Conservation (phyloP, 805 yeast genomes). For the Lipomyces sp. region DNA sequence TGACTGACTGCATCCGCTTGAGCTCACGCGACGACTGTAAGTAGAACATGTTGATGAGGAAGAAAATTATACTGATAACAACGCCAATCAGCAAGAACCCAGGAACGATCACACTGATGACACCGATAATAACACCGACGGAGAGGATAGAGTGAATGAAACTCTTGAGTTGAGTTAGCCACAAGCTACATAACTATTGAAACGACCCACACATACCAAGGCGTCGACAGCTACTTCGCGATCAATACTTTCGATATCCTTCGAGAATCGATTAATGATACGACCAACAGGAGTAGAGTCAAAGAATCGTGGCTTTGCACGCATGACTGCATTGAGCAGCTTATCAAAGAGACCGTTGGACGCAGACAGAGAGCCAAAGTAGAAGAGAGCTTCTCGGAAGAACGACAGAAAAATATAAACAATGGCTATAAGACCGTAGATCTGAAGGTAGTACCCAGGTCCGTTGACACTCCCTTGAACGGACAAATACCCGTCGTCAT, state of each 20-base stretch:
- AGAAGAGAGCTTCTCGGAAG: conserved; percentile 61
- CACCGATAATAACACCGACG: conserved; percentile 67
- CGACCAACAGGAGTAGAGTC: conserved; percentile 96
- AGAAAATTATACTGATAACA: conserved; percentile 61
- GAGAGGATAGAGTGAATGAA: conserved; percentile 31
- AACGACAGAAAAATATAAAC: conserved; percentile 51
- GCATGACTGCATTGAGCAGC: conserved; percentile 67
- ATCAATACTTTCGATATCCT: conserved; percentile 91
- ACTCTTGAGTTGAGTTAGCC: conserved; percentile 11
- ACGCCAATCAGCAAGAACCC: conserved; percentile 74
- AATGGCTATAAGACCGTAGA: conserved; percentile 76
- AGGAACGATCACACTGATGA: conserved; percentile 84
- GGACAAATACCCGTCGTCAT: neutral
- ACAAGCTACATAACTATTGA: conserved; percentile 40
- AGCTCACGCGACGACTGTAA: conserved; percentile 87
- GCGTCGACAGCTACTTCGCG: conserved; percentile 86
- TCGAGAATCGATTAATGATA: conserved; percentile 93
- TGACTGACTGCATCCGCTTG: conserved; percentile 84
- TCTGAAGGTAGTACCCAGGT: conserved; percentile 59
- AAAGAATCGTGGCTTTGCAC: conserved; percentile 85
- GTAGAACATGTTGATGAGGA: conserved; percentile 78
- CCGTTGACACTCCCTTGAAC: conserved; percentile 13
- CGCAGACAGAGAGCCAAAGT: conserved; percentile 74
- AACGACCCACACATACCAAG: conserved; percentile 70
- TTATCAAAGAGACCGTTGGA: conserved; percentile 73